Evolutionary conservation across 2,329 filamentous ascomycete species (phyloP).

Genomic region (Fusarium gaditjirri): DNA sequence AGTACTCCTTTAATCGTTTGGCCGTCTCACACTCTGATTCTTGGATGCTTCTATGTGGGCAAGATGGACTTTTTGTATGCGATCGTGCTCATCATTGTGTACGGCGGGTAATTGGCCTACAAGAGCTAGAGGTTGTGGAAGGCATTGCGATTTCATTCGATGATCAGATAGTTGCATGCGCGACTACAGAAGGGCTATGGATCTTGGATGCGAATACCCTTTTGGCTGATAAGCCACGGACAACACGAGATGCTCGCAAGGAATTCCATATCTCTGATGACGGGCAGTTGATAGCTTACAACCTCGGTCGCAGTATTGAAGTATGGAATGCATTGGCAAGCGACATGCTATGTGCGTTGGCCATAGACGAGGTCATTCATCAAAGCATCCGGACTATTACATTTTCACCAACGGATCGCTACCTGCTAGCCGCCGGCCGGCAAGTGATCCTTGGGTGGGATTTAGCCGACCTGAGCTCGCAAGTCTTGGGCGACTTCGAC

Average conservation of each 20-base stretch:
- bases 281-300: no score
- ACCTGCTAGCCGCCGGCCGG: no score
- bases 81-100: neutral
- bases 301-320: no score
- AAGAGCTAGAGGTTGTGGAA: neutral
- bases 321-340: no score
- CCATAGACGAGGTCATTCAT: no score
- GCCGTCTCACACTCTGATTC: neutral
- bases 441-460: neutral
- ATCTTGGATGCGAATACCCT: neutral
- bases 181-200: neutral
- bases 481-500: rapidly evolving
- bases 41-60: neutral
- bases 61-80: neutral
- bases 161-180: neutral
- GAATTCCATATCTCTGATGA: no score
- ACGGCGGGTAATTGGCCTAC: neutral
- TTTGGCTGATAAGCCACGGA: neutral
- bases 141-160: neutral
- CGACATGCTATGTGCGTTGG: no score
- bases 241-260: no score
- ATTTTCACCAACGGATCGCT: no score
- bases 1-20: neutral
- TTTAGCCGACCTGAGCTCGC: neutral
- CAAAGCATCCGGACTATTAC: no score